Base-by-base conservation (phyloP, 1,284 basidiomycete species). In the Cutaneotrichosporon sp. region DNA sequence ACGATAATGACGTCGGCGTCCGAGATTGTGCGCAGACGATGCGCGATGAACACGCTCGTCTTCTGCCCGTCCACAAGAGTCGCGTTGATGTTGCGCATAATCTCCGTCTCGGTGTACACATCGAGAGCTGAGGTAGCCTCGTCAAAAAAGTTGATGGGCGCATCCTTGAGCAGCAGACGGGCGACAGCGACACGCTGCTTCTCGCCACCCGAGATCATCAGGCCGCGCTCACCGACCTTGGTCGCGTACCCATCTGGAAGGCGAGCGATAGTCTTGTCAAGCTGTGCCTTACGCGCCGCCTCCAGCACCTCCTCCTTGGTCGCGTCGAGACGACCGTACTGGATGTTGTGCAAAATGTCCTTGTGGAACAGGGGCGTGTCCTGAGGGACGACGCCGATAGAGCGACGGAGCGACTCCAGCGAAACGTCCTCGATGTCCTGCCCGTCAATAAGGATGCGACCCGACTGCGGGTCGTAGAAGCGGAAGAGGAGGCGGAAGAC, bases 161-260 rank as follows among this genome's bases (percentile, higher is more conserved):
- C 92, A 77, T 99, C 90, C 82, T 98, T 98, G 57, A 99, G 81
- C 71, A 99, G 80, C 51, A 97, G 87, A 18, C 97, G 83, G 6
- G 96, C 97, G 14, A 99, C 91, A 0, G 96, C 97, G 69, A 99
- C 80, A 51, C 97, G 82, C 83, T 99, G 96, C 80, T 99, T 98
- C 84, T 99, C 96, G 0, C 97, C 96, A 0, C 96, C 96, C 16
- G 91, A 94, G 63, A 99, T 93, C 97, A 99, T 98, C 74, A 98
- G 79, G 1, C 96, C 96, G 30, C 96, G 83, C 81, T 99, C 96
- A 1, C 96, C 97, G 11, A 99, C 97, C 75, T 90, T 90, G 9
- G 96, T 99, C 50, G 81, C 75, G 79, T 96, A 99, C 58, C 89
- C 89, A 5, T 94, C 90, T 0, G 94, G 93, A 42, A 99, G 81